Evolutionary conservation across 2,329 filamentous ascomycete genomes (phyloP).

Genomic region (Penicillium brevicompactum): DNA sequence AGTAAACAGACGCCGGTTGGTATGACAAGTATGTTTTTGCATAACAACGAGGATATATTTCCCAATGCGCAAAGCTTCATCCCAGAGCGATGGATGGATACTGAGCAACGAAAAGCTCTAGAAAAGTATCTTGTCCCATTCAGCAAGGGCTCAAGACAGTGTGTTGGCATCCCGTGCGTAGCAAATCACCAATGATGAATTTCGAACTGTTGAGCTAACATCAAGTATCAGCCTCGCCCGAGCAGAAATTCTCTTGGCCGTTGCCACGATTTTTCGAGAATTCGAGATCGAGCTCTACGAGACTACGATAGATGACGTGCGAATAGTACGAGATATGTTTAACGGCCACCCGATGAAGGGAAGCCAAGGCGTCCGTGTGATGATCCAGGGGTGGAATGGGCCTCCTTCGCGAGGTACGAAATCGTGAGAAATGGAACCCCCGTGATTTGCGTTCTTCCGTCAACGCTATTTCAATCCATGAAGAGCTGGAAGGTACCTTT

Average conservation of each 20-base stretch:
- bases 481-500: not conserved
- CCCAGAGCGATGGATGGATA: conserved; percentile 42
- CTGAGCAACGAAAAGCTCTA: conserved; percentile 33
- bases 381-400: conserved; percentile 10
- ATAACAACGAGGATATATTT: conserved; percentile 40
- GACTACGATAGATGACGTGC: conserved; percentile 34
- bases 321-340: conserved; percentile 29
- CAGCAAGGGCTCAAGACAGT: conserved; percentile 46
- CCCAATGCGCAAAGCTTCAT: conserved; percentile 37
- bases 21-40: conserved; percentile 40
- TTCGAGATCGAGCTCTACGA: conserved; percentile 35
- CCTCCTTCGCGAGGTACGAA: not conserved
- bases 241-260: conserved; percentile 34
- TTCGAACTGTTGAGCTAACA: not conserved
- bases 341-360: conserved; percentile 16
- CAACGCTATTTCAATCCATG: not conserved
- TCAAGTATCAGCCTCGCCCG: conserved; percentile 30
- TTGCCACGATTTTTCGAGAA: conserved; percentile 32
- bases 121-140: conserved; percentile 44
- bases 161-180: conserved; percentile 48
- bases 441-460: no score
- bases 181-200: no score
- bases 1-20: conserved; percentile 35
- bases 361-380: conserved; percentile 23
- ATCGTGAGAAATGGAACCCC: not conserved